Evolutionary conservation across 805 yeast genomes (phyloP).

Genomic region (Candida nemodendra): DNA sequence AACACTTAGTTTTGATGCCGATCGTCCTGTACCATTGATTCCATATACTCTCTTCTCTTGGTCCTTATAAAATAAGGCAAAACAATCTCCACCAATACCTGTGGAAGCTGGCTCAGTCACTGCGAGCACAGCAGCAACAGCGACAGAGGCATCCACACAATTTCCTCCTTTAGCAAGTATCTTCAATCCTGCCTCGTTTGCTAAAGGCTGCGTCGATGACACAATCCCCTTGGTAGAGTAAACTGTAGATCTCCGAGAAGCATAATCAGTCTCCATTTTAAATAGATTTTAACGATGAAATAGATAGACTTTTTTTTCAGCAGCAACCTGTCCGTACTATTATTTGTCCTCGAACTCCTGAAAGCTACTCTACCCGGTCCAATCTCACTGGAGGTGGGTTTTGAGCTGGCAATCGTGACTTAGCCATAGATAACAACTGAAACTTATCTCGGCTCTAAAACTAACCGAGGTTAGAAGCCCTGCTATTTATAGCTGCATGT

Average conservation of each 20-base stretch:
- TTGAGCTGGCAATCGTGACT: too few species aligned
- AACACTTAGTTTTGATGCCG: slow-evolving; percentile 50
- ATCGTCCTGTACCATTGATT: slow-evolving; percentile 73
- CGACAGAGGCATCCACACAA: slow-evolving; percentile 63
- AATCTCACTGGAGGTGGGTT: too few species aligned
- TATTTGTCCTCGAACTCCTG: too few species aligned
- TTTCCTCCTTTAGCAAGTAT: slow-evolving; percentile 73
- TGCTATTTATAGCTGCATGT: too few species aligned
- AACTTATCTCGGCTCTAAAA: too few species aligned
- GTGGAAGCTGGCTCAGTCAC: slow-evolving; percentile 59
- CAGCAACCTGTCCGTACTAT: too few species aligned
- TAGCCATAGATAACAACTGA: too few species aligned
- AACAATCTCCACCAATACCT: slow-evolving; percentile 70
- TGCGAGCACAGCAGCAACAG: slow-evolving; percentile 54
- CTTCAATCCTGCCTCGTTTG: slow-evolving; percentile 69
- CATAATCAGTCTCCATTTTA: slow-evolving; percentile 18
- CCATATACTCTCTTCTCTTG: slow-evolving; percentile 55
- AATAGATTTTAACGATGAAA: too few species aligned
- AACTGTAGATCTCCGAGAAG: slow-evolving; percentile 70
- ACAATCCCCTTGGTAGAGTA: slow-evolving; percentile 73
- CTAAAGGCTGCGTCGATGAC: slow-evolving; percentile 73
- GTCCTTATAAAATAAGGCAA: slow-evolving; percentile 56
- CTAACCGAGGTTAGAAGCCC: too few species aligned
- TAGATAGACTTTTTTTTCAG: too few species aligned
- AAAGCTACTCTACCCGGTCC: too few species aligned